Percentiles rank a stretch among this genome's conserved stretches.
Conservation (phyloP, 306 rosid species). For the Datisca glomerata region DNA sequence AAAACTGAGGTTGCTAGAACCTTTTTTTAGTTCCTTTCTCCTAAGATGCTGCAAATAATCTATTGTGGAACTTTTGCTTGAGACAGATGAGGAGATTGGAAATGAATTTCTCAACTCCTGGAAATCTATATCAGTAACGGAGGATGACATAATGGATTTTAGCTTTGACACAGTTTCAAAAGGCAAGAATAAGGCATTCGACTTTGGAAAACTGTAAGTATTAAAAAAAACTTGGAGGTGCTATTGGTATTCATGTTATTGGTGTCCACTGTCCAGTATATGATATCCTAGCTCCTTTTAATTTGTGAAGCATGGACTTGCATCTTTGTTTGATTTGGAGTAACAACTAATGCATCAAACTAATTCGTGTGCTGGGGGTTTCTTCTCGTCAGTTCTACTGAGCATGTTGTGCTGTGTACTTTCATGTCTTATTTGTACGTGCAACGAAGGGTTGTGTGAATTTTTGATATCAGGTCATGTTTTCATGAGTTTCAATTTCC, state of each 20-base stretch:
- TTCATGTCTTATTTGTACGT: too few relatives aligned
- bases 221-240: background rate
- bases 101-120: constrained; percentile 75
- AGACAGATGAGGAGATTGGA: constrained; percentile 61
- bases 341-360: too few relatives aligned
- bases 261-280: too few relatives aligned
- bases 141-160: constrained; percentile 66
- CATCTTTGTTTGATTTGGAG: too few relatives aligned
- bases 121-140: constrained; percentile 72
- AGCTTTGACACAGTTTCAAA: constrained; percentile 42
- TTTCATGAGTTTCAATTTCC: constrained; percentile 16
- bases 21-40: background rate
- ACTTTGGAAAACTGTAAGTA: constrained; percentile 72
- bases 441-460: background rate
- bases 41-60: constrained; percentile 1
- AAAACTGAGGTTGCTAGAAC: too few relatives aligned
- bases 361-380: too few relatives aligned
- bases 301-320: too few relatives aligned
- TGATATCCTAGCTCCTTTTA: background rate
- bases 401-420: too few relatives aligned
- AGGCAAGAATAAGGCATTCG: constrained; percentile 56
- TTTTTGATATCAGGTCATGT: constrained; percentile 1
- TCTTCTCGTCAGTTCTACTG: too few relatives aligned
- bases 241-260: too few relatives aligned
- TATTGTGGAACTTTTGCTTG: constrained; percentile 4